Evolutionary conservation across 768 basidiomycete genomes (phyloP).

Genomic region (Termitomyces sp.): DNA sequence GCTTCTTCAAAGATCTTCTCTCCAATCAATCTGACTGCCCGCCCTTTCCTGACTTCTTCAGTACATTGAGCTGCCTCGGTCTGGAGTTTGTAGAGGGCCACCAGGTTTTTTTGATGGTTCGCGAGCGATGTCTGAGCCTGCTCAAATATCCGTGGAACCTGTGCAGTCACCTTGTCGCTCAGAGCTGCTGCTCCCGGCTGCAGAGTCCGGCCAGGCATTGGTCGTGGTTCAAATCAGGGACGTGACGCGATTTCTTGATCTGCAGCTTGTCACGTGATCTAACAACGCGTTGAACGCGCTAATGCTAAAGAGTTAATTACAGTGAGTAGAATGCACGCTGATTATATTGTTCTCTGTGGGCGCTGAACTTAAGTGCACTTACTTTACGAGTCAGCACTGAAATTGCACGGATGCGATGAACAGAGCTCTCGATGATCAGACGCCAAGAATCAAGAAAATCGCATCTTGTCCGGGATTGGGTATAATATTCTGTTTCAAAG

Average conservation of each 20-base stretch:
- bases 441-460: background rate
- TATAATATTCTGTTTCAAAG: background rate
- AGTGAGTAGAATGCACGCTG: background rate
- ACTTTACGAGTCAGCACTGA: no score
- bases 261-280: background rate
- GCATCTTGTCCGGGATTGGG: background rate
- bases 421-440: no score
- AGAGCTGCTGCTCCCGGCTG: conserved; percentile 8
- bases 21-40: conserved; percentile 51
- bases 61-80: conserved; percentile 50
- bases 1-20: conserved; percentile 71
- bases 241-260: background rate
- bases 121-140: conserved; percentile 70
- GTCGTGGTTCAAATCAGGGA: background rate
- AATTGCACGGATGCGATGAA: no score
- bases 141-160: conserved; percentile 65
- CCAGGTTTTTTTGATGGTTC: conserved; percentile 88
- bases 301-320: background rate
- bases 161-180: conserved; percentile 3
- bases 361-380: background rate
- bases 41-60: conserved; percentile 44
- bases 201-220: conserved; percentile 17
- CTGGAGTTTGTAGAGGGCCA: conserved; percentile 79
- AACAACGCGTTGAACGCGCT: background rate
- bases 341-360: background rate